These are phyloP conservation scores for Huntiella decipiens DNA, from an alignment of 2,329 filamentous ascomycete genomes.

Conservation along the genomic window DNA sequence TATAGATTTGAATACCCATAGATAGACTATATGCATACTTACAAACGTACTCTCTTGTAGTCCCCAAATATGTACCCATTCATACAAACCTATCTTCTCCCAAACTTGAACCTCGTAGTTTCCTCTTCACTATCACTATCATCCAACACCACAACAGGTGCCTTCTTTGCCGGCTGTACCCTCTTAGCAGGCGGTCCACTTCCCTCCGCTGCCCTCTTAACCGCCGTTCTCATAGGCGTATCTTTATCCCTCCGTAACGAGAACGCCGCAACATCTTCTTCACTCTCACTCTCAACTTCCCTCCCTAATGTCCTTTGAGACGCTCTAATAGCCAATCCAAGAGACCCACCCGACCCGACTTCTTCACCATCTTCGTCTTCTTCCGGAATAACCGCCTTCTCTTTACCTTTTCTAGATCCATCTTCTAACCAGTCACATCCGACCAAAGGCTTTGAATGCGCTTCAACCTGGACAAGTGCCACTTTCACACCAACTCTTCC, in stretches of 20 bases:
- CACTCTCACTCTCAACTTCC: background rate
- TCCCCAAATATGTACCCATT: background rate
- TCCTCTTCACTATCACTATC: constrained; percentile 36
- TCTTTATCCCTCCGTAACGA: background rate
- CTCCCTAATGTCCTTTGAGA: background rate
- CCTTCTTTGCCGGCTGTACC: constrained; percentile 17
- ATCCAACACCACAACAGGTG: constrained; percentile 16
- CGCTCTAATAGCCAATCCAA: background rate
- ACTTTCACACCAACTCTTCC: constrained; percentile 18
- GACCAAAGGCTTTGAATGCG: constrained; percentile 53
- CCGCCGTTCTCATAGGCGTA: background rate
- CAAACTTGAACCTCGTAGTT: constrained; percentile 33
- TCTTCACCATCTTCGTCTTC: constrained; percentile 13
- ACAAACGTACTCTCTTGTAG: background rate
- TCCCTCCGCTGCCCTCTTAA: background rate
- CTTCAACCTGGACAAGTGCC: constrained; percentile 45
- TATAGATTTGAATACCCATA: constrained; percentile 1
- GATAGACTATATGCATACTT: constrained; percentile 1
- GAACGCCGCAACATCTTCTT: too few species aligned
- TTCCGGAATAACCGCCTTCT: constrained; percentile 11
- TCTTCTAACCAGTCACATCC: constrained; percentile 59
- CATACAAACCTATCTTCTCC: constrained; percentile 20
- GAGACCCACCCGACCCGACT: background rate
- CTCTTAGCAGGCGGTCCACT: constrained; percentile 13
- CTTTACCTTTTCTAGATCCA: constrained; percentile 11